Percentiles rank a stretch among this genome's conserved stretches.
phyloP scores from a whole-genome alignment of 768 basidiomycete genomes.

The Leccinellum rugosiceps region DNA sequence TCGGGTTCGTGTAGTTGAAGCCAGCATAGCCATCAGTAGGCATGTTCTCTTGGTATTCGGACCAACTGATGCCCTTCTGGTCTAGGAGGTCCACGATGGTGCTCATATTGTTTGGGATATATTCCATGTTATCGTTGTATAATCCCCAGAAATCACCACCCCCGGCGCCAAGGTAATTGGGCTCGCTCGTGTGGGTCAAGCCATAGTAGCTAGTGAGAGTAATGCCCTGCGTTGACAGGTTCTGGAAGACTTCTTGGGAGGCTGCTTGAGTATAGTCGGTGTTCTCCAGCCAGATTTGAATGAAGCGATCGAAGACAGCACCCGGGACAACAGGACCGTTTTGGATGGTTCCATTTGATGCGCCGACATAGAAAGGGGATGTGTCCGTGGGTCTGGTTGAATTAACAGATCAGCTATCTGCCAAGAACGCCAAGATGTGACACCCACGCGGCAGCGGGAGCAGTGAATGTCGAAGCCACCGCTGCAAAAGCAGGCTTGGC shows the following conservation, averaged over 20 bases:
- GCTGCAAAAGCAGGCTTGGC: constrained; percentile 13
- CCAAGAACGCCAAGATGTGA: neutral
- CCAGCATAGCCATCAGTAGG: constrained; percentile 46
- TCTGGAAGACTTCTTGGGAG: constrained; percentile 25
- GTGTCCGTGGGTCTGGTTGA: constrained; percentile 21
- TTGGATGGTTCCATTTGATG: constrained; percentile 39
- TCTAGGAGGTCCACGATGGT: constrained; percentile 60
- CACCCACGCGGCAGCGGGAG: constrained; percentile 23
- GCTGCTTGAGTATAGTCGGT: constrained; percentile 42
- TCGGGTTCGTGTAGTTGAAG: constrained; percentile 32
- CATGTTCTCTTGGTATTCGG: constrained; percentile 57
- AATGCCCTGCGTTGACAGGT: constrained; percentile 49
- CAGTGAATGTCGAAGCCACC: constrained; percentile 20
- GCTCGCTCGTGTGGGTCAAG: constrained; percentile 56
- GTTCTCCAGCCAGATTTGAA: constrained; percentile 58
- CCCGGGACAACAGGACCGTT: constrained; percentile 38
- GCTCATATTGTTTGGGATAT: constrained; percentile 46
- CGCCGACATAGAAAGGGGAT: constrained; percentile 38
- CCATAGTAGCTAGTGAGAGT: constrained; percentile 44
- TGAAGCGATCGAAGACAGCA: constrained; percentile 42
- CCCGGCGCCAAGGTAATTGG: constrained; percentile 50
- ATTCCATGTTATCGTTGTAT: constrained; percentile 37
- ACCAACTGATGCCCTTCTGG: constrained; percentile 55
- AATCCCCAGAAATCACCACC: constrained; percentile 53
- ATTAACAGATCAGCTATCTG: constrained; percentile 1